A percentile compares a stretch with the other conserved stretches of the same genome.
Conservation (phyloP, 768 basidiomycete species). For the Xerocomellus chrysenteron region DNA sequence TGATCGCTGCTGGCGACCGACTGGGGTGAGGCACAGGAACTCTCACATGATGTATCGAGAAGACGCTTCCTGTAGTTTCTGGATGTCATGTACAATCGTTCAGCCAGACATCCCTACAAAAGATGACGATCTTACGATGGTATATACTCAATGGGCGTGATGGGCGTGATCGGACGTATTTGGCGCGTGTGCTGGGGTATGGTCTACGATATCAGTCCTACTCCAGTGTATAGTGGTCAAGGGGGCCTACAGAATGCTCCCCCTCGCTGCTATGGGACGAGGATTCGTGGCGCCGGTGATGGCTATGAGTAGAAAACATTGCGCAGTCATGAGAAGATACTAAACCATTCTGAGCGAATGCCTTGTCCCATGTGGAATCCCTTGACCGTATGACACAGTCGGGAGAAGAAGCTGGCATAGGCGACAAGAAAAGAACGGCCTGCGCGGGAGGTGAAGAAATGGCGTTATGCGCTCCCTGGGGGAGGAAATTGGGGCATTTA, state of each 20-base stretch:
- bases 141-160: slow-evolving; percentile 35
- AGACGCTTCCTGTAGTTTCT: slow-evolving; percentile 35
- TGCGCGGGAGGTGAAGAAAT: slow-evolving; percentile 21
- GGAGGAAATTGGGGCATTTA: slow-evolving; percentile 36
- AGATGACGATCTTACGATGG: slow-evolving; percentile 29
- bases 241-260: slow-evolving; percentile 27
- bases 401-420: slow-evolving; percentile 30
- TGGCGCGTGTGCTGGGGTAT: slow-evolving; percentile 27
- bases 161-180: slow-evolving; percentile 36
- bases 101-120: slow-evolving; percentile 9
- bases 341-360: slow-evolving; percentile 38
- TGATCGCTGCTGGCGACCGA: slow-evolving; percentile 43
- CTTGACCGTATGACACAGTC: slow-evolving; percentile 31
- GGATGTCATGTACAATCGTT: slow-evolving; percentile 4
- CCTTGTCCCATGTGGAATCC: slow-evolving; percentile 37
- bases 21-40: slow-evolving; percentile 30
- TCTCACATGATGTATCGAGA: slow-evolving; percentile 32
- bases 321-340: slow-evolving; percentile 35
- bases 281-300: slow-evolving; percentile 26
- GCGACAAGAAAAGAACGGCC: slow-evolving; percentile 23
- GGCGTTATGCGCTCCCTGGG: slow-evolving; percentile 22
- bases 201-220: slow-evolving; percentile 12
- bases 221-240: background rate
- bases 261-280: slow-evolving; percentile 26
- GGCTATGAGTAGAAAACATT: slow-evolving; percentile 33